A percentile compares a stretch with the other conserved stretches of the same genome.
These are phyloP conservation scores for Magnolia kwangsiensis DNA, from an alignment of 164 flowering plant species.

Conservation along the genomic window DNA sequence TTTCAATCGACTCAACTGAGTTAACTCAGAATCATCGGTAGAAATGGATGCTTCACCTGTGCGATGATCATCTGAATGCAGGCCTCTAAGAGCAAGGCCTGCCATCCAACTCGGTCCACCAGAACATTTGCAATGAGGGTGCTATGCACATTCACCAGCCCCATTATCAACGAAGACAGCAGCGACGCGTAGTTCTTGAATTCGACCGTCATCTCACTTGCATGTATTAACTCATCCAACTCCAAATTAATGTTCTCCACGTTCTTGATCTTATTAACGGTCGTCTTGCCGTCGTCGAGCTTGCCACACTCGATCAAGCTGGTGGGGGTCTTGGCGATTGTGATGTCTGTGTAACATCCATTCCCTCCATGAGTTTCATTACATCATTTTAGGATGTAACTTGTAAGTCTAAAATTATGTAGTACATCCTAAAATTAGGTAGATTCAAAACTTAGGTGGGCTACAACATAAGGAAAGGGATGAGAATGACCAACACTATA, in stretches of 20 bases:
- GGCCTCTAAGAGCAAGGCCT: conserved; percentile 22
- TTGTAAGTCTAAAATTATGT: no score
- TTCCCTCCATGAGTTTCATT: no score
- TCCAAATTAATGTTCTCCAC: conserved; percentile 23
- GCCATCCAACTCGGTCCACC: conserved; percentile 27
- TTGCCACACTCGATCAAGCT: conserved; percentile 32
- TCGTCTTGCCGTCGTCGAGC: background rate
- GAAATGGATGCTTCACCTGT: conserved; percentile 15
- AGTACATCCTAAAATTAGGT: no score
- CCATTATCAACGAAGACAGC: conserved; percentile 24
- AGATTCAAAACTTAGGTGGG: no score
- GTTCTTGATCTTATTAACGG: conserved; percentile 25
- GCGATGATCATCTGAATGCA: conserved; percentile 25
- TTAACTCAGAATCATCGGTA: background rate
- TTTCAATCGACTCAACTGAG: no score
- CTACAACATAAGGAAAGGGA: no score
- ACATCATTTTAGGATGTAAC: no score
- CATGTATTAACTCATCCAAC: conserved; percentile 18
- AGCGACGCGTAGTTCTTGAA: conserved; percentile 23
- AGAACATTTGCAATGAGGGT: conserved; percentile 18
- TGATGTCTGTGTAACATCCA: no score
- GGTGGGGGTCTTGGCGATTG: conserved; percentile 36
- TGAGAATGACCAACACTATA: no score
- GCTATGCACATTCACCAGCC: conserved; percentile 23
- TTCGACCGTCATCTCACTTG: conserved; percentile 22